Evolutionary conservation across 139 green algal genomes (phyloP).

Genomic region (Diplosphaera chodatii): DNA sequence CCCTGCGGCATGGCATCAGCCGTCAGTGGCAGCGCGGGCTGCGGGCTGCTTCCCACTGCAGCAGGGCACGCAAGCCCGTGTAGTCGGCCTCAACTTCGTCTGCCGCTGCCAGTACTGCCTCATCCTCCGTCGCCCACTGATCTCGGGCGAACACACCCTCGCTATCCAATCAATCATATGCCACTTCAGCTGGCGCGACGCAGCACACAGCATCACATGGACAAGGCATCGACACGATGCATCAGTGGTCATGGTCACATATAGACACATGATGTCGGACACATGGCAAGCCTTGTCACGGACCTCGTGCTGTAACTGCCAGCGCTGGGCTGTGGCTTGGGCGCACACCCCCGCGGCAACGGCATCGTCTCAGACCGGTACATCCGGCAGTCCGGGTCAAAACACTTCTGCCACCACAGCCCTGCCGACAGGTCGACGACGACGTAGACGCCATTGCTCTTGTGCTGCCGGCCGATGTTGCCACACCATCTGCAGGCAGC

Average conservation of each 20-base stretch:
- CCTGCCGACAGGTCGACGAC: conserved; percentile 31
- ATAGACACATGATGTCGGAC: no score
- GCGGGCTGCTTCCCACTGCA: neutral
- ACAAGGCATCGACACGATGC: no score
- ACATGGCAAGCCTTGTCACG: no score
- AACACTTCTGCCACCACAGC: conserved; percentile 54
- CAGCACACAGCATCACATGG: no score
- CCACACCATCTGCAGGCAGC: conserved; percentile 28
- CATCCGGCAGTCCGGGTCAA: conserved; percentile 45
- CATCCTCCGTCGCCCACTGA: neutral
- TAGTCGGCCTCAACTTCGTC: neutral
- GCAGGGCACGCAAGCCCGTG: neutral
- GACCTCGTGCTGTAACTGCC: no score
- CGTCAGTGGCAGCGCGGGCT: no score
- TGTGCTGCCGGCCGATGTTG: conserved; percentile 59
- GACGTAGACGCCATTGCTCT: conserved; percentile 65
- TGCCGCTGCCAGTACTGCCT: neutral
- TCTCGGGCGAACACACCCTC: neutral
- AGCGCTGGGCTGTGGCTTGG: neutral
- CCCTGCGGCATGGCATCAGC: no score
- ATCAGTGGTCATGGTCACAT: no score
- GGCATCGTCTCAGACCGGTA: conserved; percentile 44
- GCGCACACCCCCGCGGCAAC: conserved; percentile 14
- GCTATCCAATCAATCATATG: neutral
- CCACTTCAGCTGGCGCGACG: no score